Evolutionary conservation across 371 early-diverging fungal species (phyloP), one percentile per base, ranked within the genome.

Genomic region (Mucor ambiguus): DNA sequence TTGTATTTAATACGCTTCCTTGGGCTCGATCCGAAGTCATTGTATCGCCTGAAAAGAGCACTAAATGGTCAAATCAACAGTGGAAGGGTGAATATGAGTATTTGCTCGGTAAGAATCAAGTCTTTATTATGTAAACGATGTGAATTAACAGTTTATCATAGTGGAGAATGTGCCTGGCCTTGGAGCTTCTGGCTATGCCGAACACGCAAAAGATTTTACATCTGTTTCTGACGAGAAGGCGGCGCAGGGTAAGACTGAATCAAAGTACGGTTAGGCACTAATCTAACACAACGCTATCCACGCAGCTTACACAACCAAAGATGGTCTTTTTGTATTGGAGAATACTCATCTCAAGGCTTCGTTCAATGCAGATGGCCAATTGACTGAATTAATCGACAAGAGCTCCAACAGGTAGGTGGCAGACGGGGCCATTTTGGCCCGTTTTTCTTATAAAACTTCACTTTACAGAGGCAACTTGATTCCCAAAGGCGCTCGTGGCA

Each of bases 1-100:
- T 89, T 22, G 87, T 89, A 2, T 89, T 95, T 72, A 97, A 96
- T 80, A 87, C 95, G 1, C 84, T 94, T 2, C 80, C 87, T 9
- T 97, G 97, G 96, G 52, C 71, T 28, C 87, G 95, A 16, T 76
- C 85, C 0, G 89, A 90, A 35, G 83, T 96, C 18, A 71, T 96
- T 3, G 82, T 86, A 10, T 83, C 92, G 0, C 89, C 89, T 8
- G 68, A 68, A 59, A 66, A 66, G 28, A 48, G 60, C 18, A 72
- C 72, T 7, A 63, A 37, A 11, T 78, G 76, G 80, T 30, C 32
- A 0, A 67, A 76, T 10, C 81, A 80, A 60, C 90, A 89, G 66
- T 73, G 67, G 55, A 64, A 74, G 3, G 76, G 74, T 48, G 76
- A 70, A 11, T 75, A 79, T 41, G 88, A 85, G 65, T 86, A 85